Conservation (phyloP, 164 flowering plant species). For the Stephania yunnanensis region DNA sequence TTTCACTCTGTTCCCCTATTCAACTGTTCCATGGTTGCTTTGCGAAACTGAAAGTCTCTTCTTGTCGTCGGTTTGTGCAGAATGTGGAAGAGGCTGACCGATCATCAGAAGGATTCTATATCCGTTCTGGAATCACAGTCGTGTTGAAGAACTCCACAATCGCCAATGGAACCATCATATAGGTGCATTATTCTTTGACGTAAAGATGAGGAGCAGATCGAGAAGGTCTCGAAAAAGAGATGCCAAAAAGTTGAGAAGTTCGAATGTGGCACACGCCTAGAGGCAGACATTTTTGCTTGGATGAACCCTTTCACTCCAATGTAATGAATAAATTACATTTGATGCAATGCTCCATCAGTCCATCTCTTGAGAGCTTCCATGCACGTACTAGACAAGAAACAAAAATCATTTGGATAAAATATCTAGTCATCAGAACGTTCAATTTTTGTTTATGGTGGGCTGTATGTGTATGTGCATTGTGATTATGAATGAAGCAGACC, state of each 20-base stretch:
- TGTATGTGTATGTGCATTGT: too few relatives aligned
- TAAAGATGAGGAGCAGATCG: background rate
- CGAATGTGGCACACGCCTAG: background rate
- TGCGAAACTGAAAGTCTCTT: background rate
- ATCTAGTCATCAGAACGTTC: too few relatives aligned
- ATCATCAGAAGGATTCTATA: slow-evolving; percentile 71
- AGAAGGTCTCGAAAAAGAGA: background rate
- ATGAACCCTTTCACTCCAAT: background rate
- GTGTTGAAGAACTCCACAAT: slow-evolving; percentile 84
- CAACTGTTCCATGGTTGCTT: too few relatives aligned
- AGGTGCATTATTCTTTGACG: background rate
- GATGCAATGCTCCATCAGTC: too few relatives aligned
- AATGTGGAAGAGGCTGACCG: slow-evolving; percentile 85
- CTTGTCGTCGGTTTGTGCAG: slow-evolving; percentile 32
- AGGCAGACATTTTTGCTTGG: background rate
- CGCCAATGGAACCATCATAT: slow-evolving; percentile 54
- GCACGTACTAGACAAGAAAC: too few relatives aligned
- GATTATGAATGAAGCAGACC: too few relatives aligned
- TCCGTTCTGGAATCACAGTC: slow-evolving; percentile 80
- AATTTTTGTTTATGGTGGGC: too few relatives aligned
- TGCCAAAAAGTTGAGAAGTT: background rate
- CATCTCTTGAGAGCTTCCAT: too few relatives aligned
- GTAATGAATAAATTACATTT: background rate
- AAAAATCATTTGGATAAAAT: too few relatives aligned
- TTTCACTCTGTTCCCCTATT: too few relatives aligned